Conservation (phyloP, 768 basidiomycete species). For the Gymnopilus junonius region DNA sequence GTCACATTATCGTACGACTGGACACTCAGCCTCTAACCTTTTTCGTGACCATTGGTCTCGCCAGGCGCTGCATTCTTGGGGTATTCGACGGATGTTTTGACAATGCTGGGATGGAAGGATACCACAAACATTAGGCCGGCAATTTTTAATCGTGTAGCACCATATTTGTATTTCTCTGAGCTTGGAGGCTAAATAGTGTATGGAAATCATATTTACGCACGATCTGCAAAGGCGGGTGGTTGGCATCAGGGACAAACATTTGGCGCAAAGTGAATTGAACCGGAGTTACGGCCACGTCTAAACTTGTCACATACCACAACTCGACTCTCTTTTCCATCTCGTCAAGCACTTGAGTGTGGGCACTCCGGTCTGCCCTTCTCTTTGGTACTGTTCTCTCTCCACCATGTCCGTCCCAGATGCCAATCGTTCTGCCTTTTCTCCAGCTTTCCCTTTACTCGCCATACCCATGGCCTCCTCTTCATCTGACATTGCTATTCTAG, state of each 20-base stretch:
- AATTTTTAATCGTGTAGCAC: not conserved
- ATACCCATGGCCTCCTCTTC: slow-evolving; percentile 65
- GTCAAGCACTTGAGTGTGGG: slow-evolving; percentile 13
- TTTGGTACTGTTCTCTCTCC: slow-evolving; percentile 30
- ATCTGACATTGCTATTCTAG: slow-evolving; percentile 75
- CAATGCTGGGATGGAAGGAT: not conserved
- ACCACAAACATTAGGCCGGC: not conserved
- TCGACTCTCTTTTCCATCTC: slow-evolving; percentile 22
- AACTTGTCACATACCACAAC: slow-evolving; percentile 26
- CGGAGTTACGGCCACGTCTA: slow-evolving; percentile 31
- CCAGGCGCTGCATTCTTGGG: not conserved
- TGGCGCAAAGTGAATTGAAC: slow-evolving; percentile 11
- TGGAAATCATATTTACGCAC: not conserved
- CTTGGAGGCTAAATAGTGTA: not conserved
- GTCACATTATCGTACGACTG: not conserved
- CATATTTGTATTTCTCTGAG: not conserved
- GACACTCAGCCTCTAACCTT: not conserved
- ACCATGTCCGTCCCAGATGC: slow-evolving; percentile 30
- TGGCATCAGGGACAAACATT: slow-evolving; percentile 21
- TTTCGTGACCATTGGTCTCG: not conserved
- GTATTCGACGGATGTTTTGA: not conserved
- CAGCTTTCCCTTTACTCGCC: slow-evolving; percentile 40
- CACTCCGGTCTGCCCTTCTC: slow-evolving; percentile 25
- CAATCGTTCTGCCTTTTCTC: slow-evolving; percentile 43
- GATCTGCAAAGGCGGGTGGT: not conserved